Evolutionary conservation across 108 stramenopile species (phyloP).

Genomic region (Cylindrotheca fusiformis): DNA sequence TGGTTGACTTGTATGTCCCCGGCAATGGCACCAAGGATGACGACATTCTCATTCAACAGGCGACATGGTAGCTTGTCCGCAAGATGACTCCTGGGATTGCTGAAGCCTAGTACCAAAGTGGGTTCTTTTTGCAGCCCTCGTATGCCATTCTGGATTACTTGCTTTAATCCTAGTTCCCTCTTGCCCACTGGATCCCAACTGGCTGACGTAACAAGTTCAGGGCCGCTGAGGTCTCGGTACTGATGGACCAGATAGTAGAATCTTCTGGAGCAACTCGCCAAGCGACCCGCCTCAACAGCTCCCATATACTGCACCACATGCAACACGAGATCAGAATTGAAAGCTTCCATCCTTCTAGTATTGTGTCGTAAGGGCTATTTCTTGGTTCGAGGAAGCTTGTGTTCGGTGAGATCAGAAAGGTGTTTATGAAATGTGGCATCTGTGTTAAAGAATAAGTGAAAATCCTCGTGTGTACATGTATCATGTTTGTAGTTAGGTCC

Average conservation of each 20-base stretch:
- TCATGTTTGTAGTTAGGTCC: too few relatives aligned
- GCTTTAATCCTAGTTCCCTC: slow-evolving; percentile 10
- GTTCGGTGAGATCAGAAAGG: too few relatives aligned
- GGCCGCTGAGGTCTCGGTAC: slow-evolving; percentile 25
- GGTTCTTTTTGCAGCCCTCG: slow-evolving; percentile 30
- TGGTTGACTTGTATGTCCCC: slow-evolving; percentile 32
- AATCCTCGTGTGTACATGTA: too few relatives aligned
- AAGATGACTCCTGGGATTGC: slow-evolving; percentile 1
- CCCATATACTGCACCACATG: slow-evolving; percentile 39
- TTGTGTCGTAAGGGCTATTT: too few relatives aligned
- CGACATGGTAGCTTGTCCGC: slow-evolving; percentile 3
- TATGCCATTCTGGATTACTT: slow-evolving; percentile 8
- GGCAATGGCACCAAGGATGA: slow-evolving; percentile 29
- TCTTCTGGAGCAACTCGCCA: slow-evolving; percentile 23
- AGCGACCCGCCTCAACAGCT: slow-evolving; percentile 24
- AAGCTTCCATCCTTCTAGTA: slow-evolving; percentile 17
- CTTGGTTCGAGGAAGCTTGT: too few relatives aligned
- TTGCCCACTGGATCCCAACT: slow-evolving; percentile 10
- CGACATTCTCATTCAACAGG: slow-evolving; percentile 9
- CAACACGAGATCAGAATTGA: slow-evolving; percentile 41
- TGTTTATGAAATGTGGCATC: too few relatives aligned
- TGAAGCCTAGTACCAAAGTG: slow-evolving; percentile 37
- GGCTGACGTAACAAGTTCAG: slow-evolving; percentile 32
- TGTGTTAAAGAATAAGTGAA: too few relatives aligned
- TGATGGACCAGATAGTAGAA: slow-evolving; percentile 45